phyloP scores from a whole-genome alignment of 2,329 filamentous ascomycete genomes.

The Aspergillus sp. region DNA sequence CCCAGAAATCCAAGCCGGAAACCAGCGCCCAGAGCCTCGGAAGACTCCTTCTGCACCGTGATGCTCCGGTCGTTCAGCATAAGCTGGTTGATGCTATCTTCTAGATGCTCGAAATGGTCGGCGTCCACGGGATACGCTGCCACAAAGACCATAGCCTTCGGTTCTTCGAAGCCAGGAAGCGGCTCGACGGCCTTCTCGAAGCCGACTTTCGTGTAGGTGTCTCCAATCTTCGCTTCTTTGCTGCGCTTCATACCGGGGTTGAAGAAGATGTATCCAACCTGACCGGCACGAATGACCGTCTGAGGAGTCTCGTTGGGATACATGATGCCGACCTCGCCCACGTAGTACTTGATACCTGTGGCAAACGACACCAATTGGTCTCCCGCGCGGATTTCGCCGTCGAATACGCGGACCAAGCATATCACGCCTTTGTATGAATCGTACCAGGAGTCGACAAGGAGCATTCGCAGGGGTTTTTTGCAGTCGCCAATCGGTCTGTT shows the following conservation, averaged over 20 bases:
- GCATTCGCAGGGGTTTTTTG: constrained; percentile 70
- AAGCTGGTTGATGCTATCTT: constrained; percentile 91
- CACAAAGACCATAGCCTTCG: constrained; percentile 98
- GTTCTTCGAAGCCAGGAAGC: constrained; percentile 91
- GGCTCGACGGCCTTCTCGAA: constrained; percentile 73
- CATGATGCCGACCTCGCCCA: constrained; percentile 96
- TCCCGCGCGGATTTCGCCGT: constrained; percentile 77
- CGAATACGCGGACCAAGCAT: constrained; percentile 84
- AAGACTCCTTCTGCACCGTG: constrained; percentile 89
- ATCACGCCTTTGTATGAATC: constrained; percentile 94
- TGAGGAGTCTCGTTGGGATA: constrained; percentile 85
- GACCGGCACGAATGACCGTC: constrained; percentile 75
- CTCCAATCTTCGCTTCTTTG: constrained; percentile 91
- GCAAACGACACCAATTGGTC: constrained; percentile 85
- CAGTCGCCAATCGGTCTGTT: constrained; percentile 66
- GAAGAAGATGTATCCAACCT: constrained; percentile 95
- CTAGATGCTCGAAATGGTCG: constrained; percentile 77
- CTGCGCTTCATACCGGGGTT: constrained; percentile 98
- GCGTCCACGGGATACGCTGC: constrained; percentile 94
- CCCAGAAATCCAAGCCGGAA: constrained; percentile 94
- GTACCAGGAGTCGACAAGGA: constrained; percentile 98
- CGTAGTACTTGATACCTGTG: constrained; percentile 83
- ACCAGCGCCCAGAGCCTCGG: constrained; percentile 86
- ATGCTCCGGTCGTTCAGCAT: constrained; percentile 94
- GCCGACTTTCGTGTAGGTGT: constrained; percentile 85